Evolutionary conservation across 75 land plant species (phyloP), one percentile per base, ranked within the genome.

Genomic region (Cunninghamia lanceolata): DNA sequence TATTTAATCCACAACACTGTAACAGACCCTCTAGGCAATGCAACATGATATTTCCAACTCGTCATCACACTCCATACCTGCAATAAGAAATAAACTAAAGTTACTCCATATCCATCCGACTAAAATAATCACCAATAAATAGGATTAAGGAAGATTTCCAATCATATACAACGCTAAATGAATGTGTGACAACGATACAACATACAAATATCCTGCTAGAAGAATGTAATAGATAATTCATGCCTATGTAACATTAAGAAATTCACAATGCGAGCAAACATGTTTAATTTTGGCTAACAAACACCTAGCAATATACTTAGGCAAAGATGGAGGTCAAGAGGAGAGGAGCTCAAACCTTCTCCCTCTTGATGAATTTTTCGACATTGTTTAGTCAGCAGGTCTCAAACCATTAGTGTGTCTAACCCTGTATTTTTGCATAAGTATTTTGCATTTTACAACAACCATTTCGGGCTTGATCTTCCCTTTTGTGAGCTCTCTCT

Each of bases 21-120:
- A 93, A 59, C 74, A 96, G 68, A 73, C 93, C 96, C 77, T 94
- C 99, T 94, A 95, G 84, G 91, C 95, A 97, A 93, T 90, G 93
- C 96, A 93, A 89, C 99, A 97, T 97, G 90, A 85, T 96, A 91
- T 88, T 88, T 88, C 85, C 84, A 63, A 45, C 83, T 86, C 39
- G 75, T 91, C 90, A 91, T 83, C 87, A 91, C 85, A 90, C 90
- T 91, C 94, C 94, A 93, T 94, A 91, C 90, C 94, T 94, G 89
- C 77, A 82, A 25, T 21, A 9, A 43, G 43, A 85, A 38, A 85
- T 34, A 59, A 85, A 8, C 10, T 16, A 10, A 53, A 32, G 36
- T 35, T 14, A 43, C 42, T 35, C 34, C 0, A 25, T 32, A 71
- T 71, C 35, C 15, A 71, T 71, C 3, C 13, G 32, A 3, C 75